Evolutionary conservation across 371 early-diverging fungal genomes (phyloP), one percentile per base, ranked within the genome.

Genomic region (Phascolomyces articulosus): DNA sequence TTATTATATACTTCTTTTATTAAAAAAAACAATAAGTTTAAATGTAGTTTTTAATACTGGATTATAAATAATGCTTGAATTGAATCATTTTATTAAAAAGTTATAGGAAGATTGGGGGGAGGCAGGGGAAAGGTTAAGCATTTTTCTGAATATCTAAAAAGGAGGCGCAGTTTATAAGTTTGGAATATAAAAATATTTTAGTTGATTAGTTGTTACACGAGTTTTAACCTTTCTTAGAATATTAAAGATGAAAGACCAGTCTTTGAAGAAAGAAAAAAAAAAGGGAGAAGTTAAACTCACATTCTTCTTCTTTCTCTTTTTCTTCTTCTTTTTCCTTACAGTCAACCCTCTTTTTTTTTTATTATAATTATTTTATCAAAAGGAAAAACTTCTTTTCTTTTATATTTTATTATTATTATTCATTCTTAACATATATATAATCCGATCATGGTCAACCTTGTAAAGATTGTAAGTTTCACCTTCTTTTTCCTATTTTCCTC

Each of bases 401-500:
- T 47, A 28, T 55, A 16, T 29, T 26, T 55, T 55, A 27, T 40
- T 23, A 24, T 31, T 20, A 55, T 26, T 24, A 41, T 26, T 31
- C 61, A 54, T n/a, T n/a, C n/a, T n/a, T n/a, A n/a, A n/a, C n/a
- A n/a, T n/a, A n/a, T n/a, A n/a, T n/a, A n/a, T n/a, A n/a, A n/a
- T n/a, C n/a, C n/a, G n/a, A n/a, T 49, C 60, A 70, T 79, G 38
- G 79, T 86, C 27, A 79, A 83, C 72, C 81, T 82, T 63, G 85
- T 86, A n/a, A 69, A 78, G 24, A 55, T 78, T 55, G 61, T 68
- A 68, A 16, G 58, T 24, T 8, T 10, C 10, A 13, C 21, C 4
- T 27, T 34, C 3, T 16, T 13, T 20, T 58, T 24, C 2, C 44
- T 13, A 15, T n/a, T 44, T 13, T 13, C 40, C 24, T 20, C n/a